A percentile compares a stretch with the other conserved stretches of the same genome.
Evolutionary conservation across 1,284 basidiomycete species (phyloP).

Genomic region (Trametes polyzona): DNA sequence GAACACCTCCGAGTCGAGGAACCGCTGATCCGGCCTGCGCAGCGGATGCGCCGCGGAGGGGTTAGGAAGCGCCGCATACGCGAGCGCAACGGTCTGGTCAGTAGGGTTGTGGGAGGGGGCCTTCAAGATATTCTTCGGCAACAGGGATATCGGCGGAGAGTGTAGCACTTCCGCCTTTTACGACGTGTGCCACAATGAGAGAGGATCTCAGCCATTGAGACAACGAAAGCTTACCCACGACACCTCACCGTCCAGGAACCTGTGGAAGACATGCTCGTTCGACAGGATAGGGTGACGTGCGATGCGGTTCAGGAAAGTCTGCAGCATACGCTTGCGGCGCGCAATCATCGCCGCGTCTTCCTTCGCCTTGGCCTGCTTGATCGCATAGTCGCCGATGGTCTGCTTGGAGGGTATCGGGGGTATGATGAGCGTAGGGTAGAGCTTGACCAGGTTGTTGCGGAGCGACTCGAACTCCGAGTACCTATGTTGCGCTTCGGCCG

Average conservation of each 20-base stretch:
- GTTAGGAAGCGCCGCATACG: conserved; percentile 86
- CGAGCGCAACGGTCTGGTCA: conserved; percentile 71
- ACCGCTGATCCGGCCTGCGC: conserved; percentile 89
- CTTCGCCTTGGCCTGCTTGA: conserved; percentile 96
- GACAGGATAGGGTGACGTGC: conserved; percentile 91
- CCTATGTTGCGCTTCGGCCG: conserved; percentile 83
- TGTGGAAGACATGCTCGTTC: conserved; percentile 92
- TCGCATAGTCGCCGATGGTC: conserved; percentile 93
- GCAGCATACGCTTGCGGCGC: conserved; percentile 90
- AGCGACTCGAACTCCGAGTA: conserved; percentile 99
- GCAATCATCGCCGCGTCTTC: conserved; percentile 95
- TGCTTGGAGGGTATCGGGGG: conserved; percentile 99
- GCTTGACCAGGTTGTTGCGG: conserved; percentile 78
- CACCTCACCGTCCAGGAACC: conserved; percentile 94
- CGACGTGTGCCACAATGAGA: not conserved
- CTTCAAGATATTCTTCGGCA: conserved; percentile 96
- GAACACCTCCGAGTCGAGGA: conserved; percentile 95
- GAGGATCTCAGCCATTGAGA: not conserved
- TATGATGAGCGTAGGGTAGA: conserved; percentile 97
- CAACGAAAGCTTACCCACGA: conserved; percentile 75
- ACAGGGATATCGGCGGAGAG: conserved; percentile 86
- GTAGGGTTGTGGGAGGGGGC: conserved; percentile 96
- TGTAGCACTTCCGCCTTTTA: conserved; percentile 93
- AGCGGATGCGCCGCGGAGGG: conserved; percentile 88
- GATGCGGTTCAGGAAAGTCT: conserved; percentile 92